Evolutionary conservation across 2,329 filamentous ascomycete species (phyloP).

Genomic region (Exophiala phaeomuriformis): DNA sequence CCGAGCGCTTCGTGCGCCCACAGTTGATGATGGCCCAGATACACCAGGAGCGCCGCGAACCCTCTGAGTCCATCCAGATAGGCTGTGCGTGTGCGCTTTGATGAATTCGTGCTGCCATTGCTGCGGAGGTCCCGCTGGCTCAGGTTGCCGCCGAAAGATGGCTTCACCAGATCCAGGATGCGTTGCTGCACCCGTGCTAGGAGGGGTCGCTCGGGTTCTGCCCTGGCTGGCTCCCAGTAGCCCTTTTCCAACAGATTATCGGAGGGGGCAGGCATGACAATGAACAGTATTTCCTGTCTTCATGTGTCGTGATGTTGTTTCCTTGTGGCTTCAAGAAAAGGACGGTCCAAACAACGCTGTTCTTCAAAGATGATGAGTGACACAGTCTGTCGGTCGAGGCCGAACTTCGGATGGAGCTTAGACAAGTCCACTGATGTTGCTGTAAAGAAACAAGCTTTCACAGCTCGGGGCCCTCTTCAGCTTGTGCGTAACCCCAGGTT

Average conservation of each 20-base stretch:
- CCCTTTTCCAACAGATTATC: constrained; percentile 25
- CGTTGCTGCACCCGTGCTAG: constrained; percentile 11
- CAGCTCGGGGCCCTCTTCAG: too few species aligned
- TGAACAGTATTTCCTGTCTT: too few species aligned
- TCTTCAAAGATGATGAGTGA: too few species aligned
- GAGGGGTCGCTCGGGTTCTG: constrained; percentile 5
- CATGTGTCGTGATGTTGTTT: too few species aligned
- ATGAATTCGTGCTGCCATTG: neutral
- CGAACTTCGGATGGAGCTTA: too few species aligned
- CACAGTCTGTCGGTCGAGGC: too few species aligned
- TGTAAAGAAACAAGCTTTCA: too few species aligned
- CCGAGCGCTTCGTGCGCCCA: constrained; percentile 47
- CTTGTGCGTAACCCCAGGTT: too few species aligned
- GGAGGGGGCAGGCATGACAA: constrained; percentile 9
- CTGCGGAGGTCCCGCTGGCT: too few species aligned
- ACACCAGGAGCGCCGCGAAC: constrained; percentile 60
- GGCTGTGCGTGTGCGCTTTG: constrained; percentile 39
- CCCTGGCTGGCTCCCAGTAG: constrained; percentile 21
- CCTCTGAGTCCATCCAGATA: constrained; percentile 60
- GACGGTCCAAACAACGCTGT: too few species aligned
- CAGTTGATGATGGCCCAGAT: constrained; percentile 54
- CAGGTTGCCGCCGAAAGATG: constrained; percentile 11
- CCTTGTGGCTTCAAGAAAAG: too few species aligned
- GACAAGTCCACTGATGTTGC: too few species aligned
- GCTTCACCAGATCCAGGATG: constrained; percentile 24